Evolutionary conservation across 768 basidiomycete species (phyloP).

Genomic region (Sarcodon aspratus): DNA sequence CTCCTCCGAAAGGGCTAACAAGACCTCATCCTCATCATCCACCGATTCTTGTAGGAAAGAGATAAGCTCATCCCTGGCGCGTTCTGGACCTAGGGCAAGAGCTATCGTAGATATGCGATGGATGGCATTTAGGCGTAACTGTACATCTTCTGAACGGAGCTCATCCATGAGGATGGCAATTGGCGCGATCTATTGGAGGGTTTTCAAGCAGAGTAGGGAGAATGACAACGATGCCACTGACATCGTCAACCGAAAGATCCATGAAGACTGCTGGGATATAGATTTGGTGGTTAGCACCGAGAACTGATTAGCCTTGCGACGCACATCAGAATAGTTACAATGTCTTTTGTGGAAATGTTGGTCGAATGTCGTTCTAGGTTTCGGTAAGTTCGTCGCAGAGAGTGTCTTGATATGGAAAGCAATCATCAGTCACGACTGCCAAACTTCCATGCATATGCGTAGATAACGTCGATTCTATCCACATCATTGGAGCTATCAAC

Average conservation of each 20-base stretch:
- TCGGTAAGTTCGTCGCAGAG: too few species aligned
- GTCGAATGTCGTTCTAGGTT: too few species aligned
- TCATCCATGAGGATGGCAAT: conserved; percentile 98
- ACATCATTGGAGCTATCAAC: too few species aligned
- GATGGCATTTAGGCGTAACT: conserved; percentile 91
- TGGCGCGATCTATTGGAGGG: conserved; percentile 58
- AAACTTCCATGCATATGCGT: too few species aligned
- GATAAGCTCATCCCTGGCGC: conserved; percentile 89
- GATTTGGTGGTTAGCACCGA: background rate
- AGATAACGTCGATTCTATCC: too few species aligned
- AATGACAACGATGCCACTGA: conserved; percentile 20
- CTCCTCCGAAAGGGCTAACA: conserved; percentile 92
- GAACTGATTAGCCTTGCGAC: too few species aligned
- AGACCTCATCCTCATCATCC: conserved; percentile 97
- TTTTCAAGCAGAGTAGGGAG: background rate
- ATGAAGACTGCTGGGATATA: conserved; percentile 24
- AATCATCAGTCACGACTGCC: too few species aligned
- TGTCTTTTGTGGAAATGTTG: too few species aligned
- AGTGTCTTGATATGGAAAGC: too few species aligned
- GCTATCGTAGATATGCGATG: conserved; percentile 98
- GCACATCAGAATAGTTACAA: too few species aligned
- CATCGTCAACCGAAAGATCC: conserved; percentile 68
- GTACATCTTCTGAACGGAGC: conserved; percentile 94
- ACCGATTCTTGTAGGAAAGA: conserved; percentile 98
- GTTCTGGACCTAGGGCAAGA: conserved; percentile 88